phyloP scores from a whole-genome alignment of 768 basidiomycete genomes.

The Leccinum subtestaceum region DNA sequence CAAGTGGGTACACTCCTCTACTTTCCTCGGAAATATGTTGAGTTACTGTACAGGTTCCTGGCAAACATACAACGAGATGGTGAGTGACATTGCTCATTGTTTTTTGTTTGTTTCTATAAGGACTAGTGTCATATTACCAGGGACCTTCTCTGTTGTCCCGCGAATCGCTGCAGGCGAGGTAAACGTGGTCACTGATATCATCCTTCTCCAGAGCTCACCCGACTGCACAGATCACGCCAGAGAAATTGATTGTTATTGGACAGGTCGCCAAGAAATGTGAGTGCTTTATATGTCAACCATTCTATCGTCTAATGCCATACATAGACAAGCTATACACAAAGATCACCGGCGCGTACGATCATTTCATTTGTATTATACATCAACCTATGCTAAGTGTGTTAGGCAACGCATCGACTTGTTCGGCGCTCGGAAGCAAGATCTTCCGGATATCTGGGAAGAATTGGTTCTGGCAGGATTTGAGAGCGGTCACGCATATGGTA shows the following conservation, averaged over 20 bases:
- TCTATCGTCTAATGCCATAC: background rate
- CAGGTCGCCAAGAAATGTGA: conserved; percentile 63
- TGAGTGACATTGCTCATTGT: conserved; percentile 1
- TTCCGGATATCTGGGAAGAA: conserved; percentile 67
- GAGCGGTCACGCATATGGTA: conserved; percentile 74
- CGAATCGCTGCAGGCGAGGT: conserved; percentile 69
- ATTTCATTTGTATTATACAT: background rate
- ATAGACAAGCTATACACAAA: conserved; percentile 60
- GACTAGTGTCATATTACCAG: conserved; percentile 17
- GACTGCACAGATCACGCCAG: conserved; percentile 48
- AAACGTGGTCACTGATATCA: background rate
- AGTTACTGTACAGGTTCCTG: conserved; percentile 39
- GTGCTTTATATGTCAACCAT: background rate
- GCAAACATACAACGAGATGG: conserved; percentile 74
- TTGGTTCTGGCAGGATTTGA: conserved; percentile 66
- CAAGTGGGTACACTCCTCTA: conserved; percentile 15
- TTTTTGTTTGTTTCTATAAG: background rate
- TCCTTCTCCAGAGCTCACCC: background rate
- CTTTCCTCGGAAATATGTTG: background rate
- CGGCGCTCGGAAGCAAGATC: conserved; percentile 65
- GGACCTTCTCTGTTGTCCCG: conserved; percentile 70
- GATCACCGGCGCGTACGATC: conserved; percentile 42
- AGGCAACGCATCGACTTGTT: conserved; percentile 70
- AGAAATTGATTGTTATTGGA: conserved; percentile 61
- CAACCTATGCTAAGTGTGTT: background rate